Percentiles rank a stretch among this genome's conserved stretches.
These are phyloP conservation scores for Geotrichum candidum DNA, from an alignment of 1,139 yeast species.

Conservation along the genomic window DNA sequence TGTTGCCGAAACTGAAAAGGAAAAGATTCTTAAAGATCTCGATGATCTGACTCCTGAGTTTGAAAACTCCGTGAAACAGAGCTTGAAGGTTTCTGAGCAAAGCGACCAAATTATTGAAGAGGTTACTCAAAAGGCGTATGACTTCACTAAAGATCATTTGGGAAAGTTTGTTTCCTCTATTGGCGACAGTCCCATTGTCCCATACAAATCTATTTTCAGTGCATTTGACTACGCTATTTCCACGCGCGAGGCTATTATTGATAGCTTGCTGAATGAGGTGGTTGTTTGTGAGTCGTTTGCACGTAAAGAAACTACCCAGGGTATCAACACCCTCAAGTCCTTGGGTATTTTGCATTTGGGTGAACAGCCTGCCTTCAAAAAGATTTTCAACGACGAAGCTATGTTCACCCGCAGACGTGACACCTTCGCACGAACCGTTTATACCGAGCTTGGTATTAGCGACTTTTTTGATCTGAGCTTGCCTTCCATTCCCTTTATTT, in stretches of 20 bases:
- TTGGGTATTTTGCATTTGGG: constrained; percentile 48
- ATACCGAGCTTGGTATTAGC: constrained; percentile 51
- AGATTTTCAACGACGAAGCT: constrained; percentile 65
- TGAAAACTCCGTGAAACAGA: constrained; percentile 48
- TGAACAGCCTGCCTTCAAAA: constrained; percentile 47
- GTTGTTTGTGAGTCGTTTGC: constrained; percentile 62
- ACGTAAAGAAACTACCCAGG: constrained; percentile 48
- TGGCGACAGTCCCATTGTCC: constrained; percentile 53
- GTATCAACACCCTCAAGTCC: constrained; percentile 58
- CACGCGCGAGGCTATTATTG: constrained; percentile 64
- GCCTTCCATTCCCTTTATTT: constrained; percentile 37
- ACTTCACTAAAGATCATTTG: constrained; percentile 52
- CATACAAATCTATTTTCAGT: constrained; percentile 57
- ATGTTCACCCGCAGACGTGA: constrained; percentile 82
- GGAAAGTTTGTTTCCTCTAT: constrained; percentile 48
- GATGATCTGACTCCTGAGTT: constrained; percentile 50
- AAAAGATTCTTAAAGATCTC: constrained; percentile 42
- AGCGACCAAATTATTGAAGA: constrained; percentile 60
- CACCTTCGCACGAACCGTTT: constrained; percentile 51
- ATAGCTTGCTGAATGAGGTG: constrained; percentile 60
- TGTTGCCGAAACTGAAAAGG: constrained; percentile 43
- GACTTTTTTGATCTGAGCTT: constrained; percentile 62
- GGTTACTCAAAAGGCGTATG: constrained; percentile 54
- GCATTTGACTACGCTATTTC: constrained; percentile 64
- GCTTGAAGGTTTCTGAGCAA: constrained; percentile 51